These are phyloP conservation scores for Paramyrothecium sp. DNA, from an alignment of 2,329 filamentous ascomycete genomes.

Conservation along the genomic window DNA sequence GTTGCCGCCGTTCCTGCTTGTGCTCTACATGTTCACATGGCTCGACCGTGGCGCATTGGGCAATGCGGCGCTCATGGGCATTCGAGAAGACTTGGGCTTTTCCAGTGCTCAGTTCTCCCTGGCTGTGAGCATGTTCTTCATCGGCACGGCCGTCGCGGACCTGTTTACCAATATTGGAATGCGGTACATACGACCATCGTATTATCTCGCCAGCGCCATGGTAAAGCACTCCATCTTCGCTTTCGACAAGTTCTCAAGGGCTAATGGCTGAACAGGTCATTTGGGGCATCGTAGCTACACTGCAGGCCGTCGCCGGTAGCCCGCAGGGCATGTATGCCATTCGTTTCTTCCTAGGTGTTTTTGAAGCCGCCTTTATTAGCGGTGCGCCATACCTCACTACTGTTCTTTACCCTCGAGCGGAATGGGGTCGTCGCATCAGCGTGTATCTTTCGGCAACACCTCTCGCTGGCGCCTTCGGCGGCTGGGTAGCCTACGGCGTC, in stretches of 20 bases:
- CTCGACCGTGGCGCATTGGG: slow-evolving; percentile 9
- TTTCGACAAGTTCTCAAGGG: not conserved
- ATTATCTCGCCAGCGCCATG: not conserved
- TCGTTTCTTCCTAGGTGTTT: slow-evolving; percentile 36
- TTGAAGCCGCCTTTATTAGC: slow-evolving; percentile 29
- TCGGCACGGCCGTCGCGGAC: slow-evolving; percentile 1
- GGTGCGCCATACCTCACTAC: slow-evolving; percentile 31
- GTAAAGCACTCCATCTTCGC: slow-evolving; percentile 5
- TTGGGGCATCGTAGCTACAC: slow-evolving; percentile 19
- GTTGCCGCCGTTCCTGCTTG: slow-evolving; percentile 6
- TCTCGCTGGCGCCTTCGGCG: slow-evolving; percentile 65
- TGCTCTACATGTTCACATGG: slow-evolving; percentile 10
- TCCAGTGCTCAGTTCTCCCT: slow-evolving; percentile 15
- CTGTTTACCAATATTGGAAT: not conserved
- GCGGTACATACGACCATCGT: not conserved
- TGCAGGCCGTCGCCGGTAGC: slow-evolving; percentile 42
- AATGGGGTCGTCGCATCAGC: slow-evolving; percentile 27
- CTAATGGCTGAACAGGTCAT: not conserved
- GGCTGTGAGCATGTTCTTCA: slow-evolving; percentile 20
- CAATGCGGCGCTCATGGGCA: slow-evolving; percentile 18
- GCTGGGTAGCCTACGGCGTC: slow-evolving; percentile 64
- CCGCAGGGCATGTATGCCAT: slow-evolving; percentile 44
- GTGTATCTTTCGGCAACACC: slow-evolving; percentile 57
- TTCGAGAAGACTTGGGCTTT: slow-evolving; percentile 15
- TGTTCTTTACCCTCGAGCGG: slow-evolving; percentile 33